phyloP scores from a whole-genome alignment of 441 rosid species.

The Brassica hybrid region DNA sequence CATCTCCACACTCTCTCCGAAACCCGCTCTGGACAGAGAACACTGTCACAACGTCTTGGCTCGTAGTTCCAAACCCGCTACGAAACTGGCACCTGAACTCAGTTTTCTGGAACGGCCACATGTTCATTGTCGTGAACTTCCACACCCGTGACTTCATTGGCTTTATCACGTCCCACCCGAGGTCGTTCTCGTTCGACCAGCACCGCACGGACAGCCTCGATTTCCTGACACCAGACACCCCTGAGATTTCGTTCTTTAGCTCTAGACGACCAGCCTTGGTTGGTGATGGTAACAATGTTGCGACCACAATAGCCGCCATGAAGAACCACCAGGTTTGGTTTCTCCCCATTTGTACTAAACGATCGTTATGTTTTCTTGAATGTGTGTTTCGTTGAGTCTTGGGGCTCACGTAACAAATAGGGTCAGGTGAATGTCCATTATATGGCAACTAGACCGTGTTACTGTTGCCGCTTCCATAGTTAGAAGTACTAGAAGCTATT shows the following conservation, averaged over 20 bases:
- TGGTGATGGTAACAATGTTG: slow-evolving; percentile 6
- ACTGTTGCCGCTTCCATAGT: slow-evolving; percentile 7
- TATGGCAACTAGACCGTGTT: slow-evolving; percentile 18
- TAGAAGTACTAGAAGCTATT: slow-evolving; percentile 23
- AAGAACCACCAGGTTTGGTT: slow-evolving; percentile 8
- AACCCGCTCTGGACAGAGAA: slow-evolving; percentile 24
- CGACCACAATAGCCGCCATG: neutral
- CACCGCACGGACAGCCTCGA: slow-evolving; percentile 35
- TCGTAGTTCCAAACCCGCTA: slow-evolving; percentile 37
- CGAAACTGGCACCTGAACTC: slow-evolving; percentile 36
- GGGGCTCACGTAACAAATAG: slow-evolving; percentile 3
- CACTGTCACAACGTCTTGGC: slow-evolving; percentile 26
- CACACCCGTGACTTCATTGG: slow-evolving; percentile 20
- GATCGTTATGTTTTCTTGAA: neutral
- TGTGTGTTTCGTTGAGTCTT: slow-evolving; percentile 5
- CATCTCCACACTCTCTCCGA: slow-evolving; percentile 14
- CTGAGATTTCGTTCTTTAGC: slow-evolving; percentile 37
- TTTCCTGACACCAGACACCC: slow-evolving; percentile 13
- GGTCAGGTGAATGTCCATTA: slow-evolving; percentile 1
- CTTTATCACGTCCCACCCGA: slow-evolving; percentile 32
- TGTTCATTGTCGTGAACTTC: slow-evolving; percentile 39
- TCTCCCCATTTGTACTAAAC: slow-evolving; percentile 11
- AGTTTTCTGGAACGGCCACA: slow-evolving; percentile 39
- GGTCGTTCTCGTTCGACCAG: slow-evolving; percentile 39
- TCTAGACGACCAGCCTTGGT: slow-evolving; percentile 33